phyloP scores from a whole-genome alignment of 1,139 yeast genomes.

The Hyphopichia pseudoburtonii region DNA sequence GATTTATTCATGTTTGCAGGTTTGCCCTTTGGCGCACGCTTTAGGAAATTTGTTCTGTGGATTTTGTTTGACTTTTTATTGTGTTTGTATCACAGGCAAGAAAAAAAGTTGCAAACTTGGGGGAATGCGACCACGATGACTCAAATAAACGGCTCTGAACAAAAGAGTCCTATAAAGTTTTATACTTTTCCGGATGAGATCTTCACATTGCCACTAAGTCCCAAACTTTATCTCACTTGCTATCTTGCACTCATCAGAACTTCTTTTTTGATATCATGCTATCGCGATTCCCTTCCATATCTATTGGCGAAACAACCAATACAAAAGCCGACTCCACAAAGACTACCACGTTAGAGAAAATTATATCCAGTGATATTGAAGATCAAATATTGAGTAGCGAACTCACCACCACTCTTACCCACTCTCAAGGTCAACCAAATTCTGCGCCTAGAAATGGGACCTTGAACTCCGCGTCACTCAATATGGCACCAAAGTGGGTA shows the following conservation, averaged over 20 bases:
- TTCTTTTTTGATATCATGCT: too few species aligned
- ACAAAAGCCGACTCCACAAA: background rate
- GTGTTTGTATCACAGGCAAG: background rate
- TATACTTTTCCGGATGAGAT: too few species aligned
- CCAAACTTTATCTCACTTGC: too few species aligned
- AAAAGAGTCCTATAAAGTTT: too few species aligned
- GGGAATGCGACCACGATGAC: background rate
- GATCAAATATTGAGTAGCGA: background rate
- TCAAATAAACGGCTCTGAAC: background rate
- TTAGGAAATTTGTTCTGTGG: too few species aligned
- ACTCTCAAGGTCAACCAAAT: too few species aligned
- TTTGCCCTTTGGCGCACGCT: too few species aligned
- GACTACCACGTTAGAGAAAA: background rate
- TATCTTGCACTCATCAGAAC: too few species aligned
- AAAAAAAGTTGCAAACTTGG: background rate
- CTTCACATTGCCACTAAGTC: too few species aligned
- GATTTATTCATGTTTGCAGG: background rate
- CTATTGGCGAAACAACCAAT: background rate
- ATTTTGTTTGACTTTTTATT: too few species aligned
- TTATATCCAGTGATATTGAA: background rate
- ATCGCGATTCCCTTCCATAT: too few species aligned
- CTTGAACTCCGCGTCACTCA: background rate
- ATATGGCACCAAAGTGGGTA: conserved; percentile 12
- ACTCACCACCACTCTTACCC: too few species aligned
- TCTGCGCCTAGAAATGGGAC: background rate